phyloP scores from a whole-genome alignment of 2,329 filamentous ascomycete species.

The Venturiaceae sp. region DNA sequence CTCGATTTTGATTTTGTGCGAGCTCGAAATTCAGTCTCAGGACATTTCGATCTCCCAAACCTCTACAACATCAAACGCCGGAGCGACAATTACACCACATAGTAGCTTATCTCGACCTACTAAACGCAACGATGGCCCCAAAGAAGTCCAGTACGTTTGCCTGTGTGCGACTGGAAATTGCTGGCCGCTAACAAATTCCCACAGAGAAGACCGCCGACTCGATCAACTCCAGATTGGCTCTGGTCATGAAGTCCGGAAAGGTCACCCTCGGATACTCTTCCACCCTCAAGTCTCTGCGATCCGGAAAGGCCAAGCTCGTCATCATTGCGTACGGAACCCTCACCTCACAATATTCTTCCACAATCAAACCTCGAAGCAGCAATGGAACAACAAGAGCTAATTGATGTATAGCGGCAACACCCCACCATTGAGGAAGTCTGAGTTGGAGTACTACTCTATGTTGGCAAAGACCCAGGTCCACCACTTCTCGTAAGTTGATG shows the following conservation, averaged over 20 bases:
- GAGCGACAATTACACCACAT: background rate
- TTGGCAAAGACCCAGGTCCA: conserved; percentile 89
- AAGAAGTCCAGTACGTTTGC: conserved; percentile 46
- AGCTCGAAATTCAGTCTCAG: too few relatives aligned
- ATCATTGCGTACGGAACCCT: conserved; percentile 50
- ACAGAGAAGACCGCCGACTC: conserved; percentile 69
- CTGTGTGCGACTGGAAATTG: too few relatives aligned
- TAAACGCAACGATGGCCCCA: conserved; percentile 49
- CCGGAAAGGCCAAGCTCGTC: conserved; percentile 97
- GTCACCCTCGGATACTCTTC: conserved; percentile 69
- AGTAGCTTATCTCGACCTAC: background rate
- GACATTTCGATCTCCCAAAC: too few relatives aligned
- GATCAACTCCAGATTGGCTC: conserved; percentile 62
- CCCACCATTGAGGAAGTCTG: conserved; percentile 92
- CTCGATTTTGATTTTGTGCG: too few relatives aligned
- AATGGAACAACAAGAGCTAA: background rate
- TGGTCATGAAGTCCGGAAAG: conserved; percentile 62
- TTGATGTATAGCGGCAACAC: conserved; percentile 66
- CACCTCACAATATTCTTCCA: too few relatives aligned
- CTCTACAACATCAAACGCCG: too few relatives aligned
- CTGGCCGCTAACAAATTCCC: conserved; percentile 21
- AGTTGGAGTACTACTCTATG: conserved; percentile 96
- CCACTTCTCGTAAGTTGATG: conserved; percentile 59
- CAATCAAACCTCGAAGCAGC: background rate
- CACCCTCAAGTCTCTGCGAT: conserved; percentile 81